Conservation (phyloP, 2,329 filamentous ascomycete species). For the Fusarium tupiense region DNA sequence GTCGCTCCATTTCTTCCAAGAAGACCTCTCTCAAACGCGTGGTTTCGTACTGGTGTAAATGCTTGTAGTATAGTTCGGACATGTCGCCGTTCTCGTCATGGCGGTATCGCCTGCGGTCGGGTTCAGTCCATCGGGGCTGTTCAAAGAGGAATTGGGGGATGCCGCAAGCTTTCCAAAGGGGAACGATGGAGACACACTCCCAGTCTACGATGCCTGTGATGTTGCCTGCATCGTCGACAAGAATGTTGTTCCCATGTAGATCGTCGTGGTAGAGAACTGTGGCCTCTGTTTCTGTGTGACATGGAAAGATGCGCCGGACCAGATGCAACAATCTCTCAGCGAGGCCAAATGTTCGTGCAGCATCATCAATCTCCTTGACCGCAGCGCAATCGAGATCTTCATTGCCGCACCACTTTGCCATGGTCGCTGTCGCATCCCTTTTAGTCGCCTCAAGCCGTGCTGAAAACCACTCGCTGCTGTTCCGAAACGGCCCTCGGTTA, state of each 20-base stretch:
- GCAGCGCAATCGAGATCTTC: constrained; percentile 13
- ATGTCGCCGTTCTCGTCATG: not conserved
- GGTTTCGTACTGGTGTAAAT: constrained; percentile 52
- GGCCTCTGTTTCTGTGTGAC: constrained; percentile 32
- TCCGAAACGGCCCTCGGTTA: constrained; percentile 49
- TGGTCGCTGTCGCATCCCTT: not conserved
- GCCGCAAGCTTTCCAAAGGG: constrained; percentile 50
- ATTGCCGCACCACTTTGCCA: not conserved
- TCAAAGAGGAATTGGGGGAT: constrained; percentile 49
- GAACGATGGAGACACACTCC: constrained; percentile 54
- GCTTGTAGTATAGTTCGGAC: constrained; percentile 48
- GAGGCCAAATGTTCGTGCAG: constrained; percentile 38
- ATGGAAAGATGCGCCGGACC: constrained; percentile 46
- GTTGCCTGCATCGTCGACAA: constrained; percentile 48
- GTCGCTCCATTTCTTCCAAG: constrained; percentile 42
- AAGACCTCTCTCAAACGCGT: constrained; percentile 49
- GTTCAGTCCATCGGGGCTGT: constrained; percentile 1
- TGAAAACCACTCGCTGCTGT: constrained; percentile 49
- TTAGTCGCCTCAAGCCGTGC: constrained; percentile 36
- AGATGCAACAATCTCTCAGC: constrained; percentile 42
- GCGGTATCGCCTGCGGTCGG: constrained; percentile 38
- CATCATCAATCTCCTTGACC: constrained; percentile 46
- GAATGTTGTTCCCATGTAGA: constrained; percentile 51
- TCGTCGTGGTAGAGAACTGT: constrained; percentile 51
- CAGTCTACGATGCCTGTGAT: constrained; percentile 55